Base-by-base conservation (phyloP, 805 yeast genomes). In the Cyberlindnera mycetangii region DNA sequence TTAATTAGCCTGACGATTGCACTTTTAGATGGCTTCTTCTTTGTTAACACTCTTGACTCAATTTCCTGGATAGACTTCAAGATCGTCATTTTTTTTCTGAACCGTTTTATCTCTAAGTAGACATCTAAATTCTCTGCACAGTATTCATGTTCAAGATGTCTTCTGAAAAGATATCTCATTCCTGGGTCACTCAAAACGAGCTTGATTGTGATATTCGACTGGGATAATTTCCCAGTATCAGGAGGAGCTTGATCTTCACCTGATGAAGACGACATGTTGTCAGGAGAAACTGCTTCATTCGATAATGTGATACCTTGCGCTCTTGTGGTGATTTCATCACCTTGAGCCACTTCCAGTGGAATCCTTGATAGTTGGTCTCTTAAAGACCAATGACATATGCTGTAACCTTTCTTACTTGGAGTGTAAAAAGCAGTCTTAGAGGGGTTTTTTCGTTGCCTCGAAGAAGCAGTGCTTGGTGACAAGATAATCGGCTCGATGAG, bases 71-170 rank as follows among this genome's bases (percentile, higher is more conserved):
- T 50, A 24, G 70, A 72, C 37, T 69, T 69, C 44, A 81, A 53
- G 1, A 68, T 55, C 1, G 62, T 57, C 63, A 77, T 65, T 50
- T 72, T 74, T 49, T 71, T 74, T 11, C 70, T 68, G 48, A 82
- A 76, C 39, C 73, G 73, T 37, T 69, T 68, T 39, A 86, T 72
- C 46, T 80, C 85, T 41, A 74, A 62, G 59, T 78, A 86, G 3
- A 84, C 88, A 50, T 83, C 82, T n/a, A 86, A 60, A 54, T 87
- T 89, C 57, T 89, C 97, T 2, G 75, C 75, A 57, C 95, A 88
- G 44, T 74, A 71, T 41, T 80, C 84, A 24, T 70, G 73, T 39
- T 75, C 78, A 41, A 89, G 60, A 58, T 85, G 89, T n/a, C 69
- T 67, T 49, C 79, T 71, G 62, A 89, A 86, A 9, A 87, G 62